These are phyloP conservation scores for Myxozyma sirexii DNA, from an alignment of 805 yeast genomes.

Conservation along the genomic window DNA sequence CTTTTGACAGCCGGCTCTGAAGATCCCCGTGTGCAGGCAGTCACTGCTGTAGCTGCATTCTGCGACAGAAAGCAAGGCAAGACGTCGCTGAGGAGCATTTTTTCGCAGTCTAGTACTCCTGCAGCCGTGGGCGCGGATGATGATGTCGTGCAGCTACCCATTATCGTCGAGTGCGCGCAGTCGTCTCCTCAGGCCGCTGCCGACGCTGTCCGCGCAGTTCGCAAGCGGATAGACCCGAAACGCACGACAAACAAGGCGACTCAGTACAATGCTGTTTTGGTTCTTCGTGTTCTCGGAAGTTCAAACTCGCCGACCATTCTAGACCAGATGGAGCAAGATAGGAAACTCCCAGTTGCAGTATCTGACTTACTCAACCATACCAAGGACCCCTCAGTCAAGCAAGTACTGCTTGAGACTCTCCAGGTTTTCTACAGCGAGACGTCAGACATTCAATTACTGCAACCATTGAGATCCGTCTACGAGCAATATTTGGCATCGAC, in stretches of 20 bases:
- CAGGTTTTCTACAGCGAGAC: background rate
- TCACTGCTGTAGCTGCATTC: conserved; percentile 20
- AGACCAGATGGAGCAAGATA: conserved; percentile 14
- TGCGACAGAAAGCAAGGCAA: conserved; percentile 16
- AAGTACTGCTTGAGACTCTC: conserved; percentile 7
- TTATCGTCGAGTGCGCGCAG: conserved; percentile 30
- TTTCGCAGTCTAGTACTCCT: background rate
- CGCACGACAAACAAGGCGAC: background rate
- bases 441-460: background rate
- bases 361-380: conserved; percentile 2
- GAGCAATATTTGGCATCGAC: background rate
- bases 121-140: conserved; percentile 4
- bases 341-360: conserved; percentile 15
- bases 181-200: conserved; percentile 30
- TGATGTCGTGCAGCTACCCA: conserved; percentile 26
- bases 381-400: conserved; percentile 19
- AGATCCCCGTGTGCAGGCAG: conserved; percentile 17
- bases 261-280: conserved; percentile 28
- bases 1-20: background rate
- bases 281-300: conserved; percentile 22
- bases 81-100: conserved; percentile 1
- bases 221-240: conserved; percentile 26
- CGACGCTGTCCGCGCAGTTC: conserved; percentile 21
- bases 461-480: background rate
- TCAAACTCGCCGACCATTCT: conserved; percentile 21